Conservation (phyloP, 371 early-diverging fungal species). For the Mucor sp. region DNA sequence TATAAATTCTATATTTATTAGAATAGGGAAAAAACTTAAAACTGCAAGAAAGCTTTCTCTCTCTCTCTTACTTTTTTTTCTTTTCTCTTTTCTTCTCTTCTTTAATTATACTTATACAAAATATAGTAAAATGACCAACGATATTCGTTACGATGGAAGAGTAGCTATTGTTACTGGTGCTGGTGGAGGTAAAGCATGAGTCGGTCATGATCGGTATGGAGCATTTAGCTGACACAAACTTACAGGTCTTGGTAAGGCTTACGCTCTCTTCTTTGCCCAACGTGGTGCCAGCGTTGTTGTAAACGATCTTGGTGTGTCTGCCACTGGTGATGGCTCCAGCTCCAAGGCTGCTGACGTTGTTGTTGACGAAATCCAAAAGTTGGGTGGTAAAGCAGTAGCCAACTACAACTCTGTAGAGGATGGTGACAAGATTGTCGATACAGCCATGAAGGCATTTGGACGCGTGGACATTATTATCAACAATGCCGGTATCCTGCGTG, state of each 20-base stretch:
- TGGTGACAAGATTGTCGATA: slow-evolving; percentile 95
- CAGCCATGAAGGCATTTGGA: slow-evolving; percentile 95
- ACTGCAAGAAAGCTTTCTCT: not conserved
- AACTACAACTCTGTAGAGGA: slow-evolving; percentile 98
- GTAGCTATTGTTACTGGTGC: slow-evolving; percentile 98
- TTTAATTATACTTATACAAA: not conserved
- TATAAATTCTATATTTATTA: slow-evolving; percentile 8
- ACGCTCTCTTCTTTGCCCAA: slow-evolving; percentile 89
- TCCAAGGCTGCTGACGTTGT: slow-evolving; percentile 92
- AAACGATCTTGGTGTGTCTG: slow-evolving; percentile 90
- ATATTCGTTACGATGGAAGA: slow-evolving; percentile 83
- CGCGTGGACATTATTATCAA: slow-evolving; percentile 95
- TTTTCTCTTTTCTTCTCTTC: not conserved
- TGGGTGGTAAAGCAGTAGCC: slow-evolving; percentile 96
- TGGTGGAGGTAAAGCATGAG: slow-evolving; percentile 95
- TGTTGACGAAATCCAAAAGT: slow-evolving; percentile 89
- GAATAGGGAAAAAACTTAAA: not conserved
- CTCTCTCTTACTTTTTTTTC: slow-evolving; percentile 10
- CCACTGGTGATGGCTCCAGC: slow-evolving; percentile 78
- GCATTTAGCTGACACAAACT: not conserved
- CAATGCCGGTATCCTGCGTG: slow-evolving; percentile 98
- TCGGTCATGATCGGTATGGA: too few relatives aligned
- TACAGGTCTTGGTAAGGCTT: slow-evolving; percentile 83
- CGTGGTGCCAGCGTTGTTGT: slow-evolving; percentile 91
- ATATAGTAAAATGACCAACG: slow-evolving; percentile 39